Evolutionary conservation across 352 stramenopile species (phyloP), one percentile per base, ranked within the genome.

Genomic region (Phytophthora hibernalis): DNA sequence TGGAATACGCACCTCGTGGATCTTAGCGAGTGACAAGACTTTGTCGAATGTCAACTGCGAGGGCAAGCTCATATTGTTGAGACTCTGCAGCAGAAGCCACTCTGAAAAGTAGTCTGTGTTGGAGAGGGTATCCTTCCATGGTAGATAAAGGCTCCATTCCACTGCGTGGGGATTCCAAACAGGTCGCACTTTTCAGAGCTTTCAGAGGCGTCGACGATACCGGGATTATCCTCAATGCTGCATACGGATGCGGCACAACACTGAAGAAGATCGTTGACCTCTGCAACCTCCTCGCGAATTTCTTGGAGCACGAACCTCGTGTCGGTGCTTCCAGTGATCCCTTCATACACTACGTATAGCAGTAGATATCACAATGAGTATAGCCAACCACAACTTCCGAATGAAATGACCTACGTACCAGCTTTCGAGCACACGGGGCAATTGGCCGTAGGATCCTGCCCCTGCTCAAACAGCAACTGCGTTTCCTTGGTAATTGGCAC

Each of bases 1-100:
- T 33, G 2, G 30, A 21, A 26, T 2, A 51, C 24, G 42, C 62
- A 87, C 81, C 73, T 89, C 79, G 63, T 93, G 85, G 10, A 93
- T 68, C 37, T 65, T 78, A 18, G 82, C 71, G 9, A 93, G 52
- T 0, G 72, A 67, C 45, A 90, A 61, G 2, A 93, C 66, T 58
- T 89, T 88, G 30, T 87, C 68, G 50, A 93, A 89, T 6, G 74
- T 79, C 37, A 91, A 57, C n/a, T 53, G 58, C n/a, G 55, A 49
- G 1, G 85, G 83, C 15, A 93, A 61, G 26, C 76, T 83, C 85
- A 93, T 93, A 65, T 92, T 92, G 73, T 93, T 93, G 20, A 93
- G 78, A 37, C 74, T 83, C 45, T 90, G 82, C 15, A 92, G 70
- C 57, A 91, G 66, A 48, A 91, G 72, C 74, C 83, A 92, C 61